Conservation (phyloP, 192 early-diverging fungal species). For the Mortierella hygrophila region DNA sequence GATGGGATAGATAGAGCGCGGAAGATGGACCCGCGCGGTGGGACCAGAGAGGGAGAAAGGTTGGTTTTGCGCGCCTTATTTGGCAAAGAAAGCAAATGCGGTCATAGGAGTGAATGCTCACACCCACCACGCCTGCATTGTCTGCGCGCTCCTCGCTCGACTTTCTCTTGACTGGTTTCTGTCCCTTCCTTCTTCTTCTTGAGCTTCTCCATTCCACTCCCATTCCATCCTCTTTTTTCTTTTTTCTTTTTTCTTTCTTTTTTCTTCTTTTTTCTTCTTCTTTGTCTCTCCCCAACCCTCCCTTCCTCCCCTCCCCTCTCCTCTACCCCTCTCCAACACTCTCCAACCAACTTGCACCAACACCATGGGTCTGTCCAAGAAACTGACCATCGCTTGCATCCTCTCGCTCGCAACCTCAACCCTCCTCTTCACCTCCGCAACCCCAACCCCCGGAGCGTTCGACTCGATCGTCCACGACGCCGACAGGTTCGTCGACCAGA, state of each 20-base stretch:
- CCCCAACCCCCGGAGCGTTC: conserved; percentile 19
- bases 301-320: neutral
- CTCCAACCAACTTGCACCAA: too few relatives aligned
- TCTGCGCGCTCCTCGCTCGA: neutral
- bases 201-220: neutral
- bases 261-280: neutral
- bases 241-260: conserved; percentile 2
- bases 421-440: conserved; percentile 37
- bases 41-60: neutral
- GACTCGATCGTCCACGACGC: conserved; percentile 37
- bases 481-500: conserved; percentile 49
- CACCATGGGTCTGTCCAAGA: conserved; percentile 44
- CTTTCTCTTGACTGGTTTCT: neutral
- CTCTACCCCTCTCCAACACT: too few relatives aligned
- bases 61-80: neutral
- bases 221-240: neutral
- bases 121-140: neutral
- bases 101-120: neutral
- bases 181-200: neutral
- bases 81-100: neutral
- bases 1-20: neutral
- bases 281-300: conserved; percentile 7
- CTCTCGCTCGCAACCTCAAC: conserved; percentile 49
- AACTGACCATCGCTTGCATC: conserved; percentile 42
- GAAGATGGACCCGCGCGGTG: neutral